phyloP scores from a whole-genome alignment of 495 filamentous ascomycete genomes.

The Trichoderma orchidacearum region DNA sequence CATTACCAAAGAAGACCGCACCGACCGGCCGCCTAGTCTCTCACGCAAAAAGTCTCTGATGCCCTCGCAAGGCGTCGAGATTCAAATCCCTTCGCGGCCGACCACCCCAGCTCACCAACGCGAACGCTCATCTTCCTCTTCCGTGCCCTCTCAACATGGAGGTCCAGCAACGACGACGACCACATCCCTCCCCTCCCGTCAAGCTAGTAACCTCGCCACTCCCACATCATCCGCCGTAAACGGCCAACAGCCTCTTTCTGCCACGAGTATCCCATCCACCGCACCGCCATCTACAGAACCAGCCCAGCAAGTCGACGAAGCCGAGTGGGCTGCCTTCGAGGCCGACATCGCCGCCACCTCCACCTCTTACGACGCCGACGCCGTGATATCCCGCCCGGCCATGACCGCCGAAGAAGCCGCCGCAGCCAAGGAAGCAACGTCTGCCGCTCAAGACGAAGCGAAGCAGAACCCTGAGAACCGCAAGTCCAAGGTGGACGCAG shows the following conservation, averaged over 20 bases:
- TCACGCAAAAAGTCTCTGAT: constrained; percentile 20
- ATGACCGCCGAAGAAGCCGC: constrained; percentile 62
- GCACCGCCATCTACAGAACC: background rate
- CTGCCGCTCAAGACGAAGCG: constrained; percentile 44
- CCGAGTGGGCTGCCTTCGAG: constrained; percentile 86
- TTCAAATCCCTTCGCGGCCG: constrained; percentile 41
- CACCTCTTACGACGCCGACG: constrained; percentile 19
- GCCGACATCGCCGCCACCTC: constrained; percentile 45
- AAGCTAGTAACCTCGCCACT: constrained; percentile 2
- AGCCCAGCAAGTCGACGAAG: constrained; percentile 45
- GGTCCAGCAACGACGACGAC: background rate
- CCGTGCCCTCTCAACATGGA: background rate
- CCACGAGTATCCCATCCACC: constrained; percentile 1
- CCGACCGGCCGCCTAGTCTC: constrained; percentile 17
- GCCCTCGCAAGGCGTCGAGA: constrained; percentile 31
- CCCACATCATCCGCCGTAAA: background rate
- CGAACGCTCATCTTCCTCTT: constrained; percentile 6
- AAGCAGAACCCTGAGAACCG: constrained; percentile 15
- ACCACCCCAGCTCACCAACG: constrained; percentile 29
- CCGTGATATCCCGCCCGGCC: constrained; percentile 57
- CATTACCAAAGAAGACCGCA: constrained; percentile 7
- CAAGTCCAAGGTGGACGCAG: constrained; percentile 25
- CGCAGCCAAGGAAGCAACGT: constrained; percentile 45
- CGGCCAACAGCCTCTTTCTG: background rate
- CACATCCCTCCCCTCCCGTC: constrained; percentile 4